Evolutionary conservation across 2,329 filamentous ascomycete genomes (phyloP), one percentile per base, ranked within the genome.

Genomic region (Neocucurbitaria cava): DNA sequence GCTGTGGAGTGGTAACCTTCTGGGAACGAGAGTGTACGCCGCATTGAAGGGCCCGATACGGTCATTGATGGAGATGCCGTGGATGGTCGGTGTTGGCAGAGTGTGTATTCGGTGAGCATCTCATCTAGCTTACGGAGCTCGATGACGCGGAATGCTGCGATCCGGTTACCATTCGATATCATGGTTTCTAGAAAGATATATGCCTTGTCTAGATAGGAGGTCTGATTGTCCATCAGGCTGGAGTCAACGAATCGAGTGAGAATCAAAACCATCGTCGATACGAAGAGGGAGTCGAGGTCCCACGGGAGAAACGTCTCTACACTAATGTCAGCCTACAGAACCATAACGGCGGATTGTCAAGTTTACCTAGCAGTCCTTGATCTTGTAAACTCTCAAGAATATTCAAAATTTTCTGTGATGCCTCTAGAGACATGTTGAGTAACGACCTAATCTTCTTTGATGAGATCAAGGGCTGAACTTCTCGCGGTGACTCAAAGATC

Each of bases 251-350:
- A 65, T 9, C 61, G 58, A 11, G 70, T 76, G 1, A 82, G 59
- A 0, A 81, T 60, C 0, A 82, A 67, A 10, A 78, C 72, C n/a
- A 80, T 70, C 1, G 75, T 77, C 0, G 80, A 79, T 0, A 79
- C 74, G 13, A 79, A 81, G 0, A 79, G 64, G 0, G 78, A 70
- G 38, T 82, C 80, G 0, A 82, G 71, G 51, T 82, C 79, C 46
- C 81, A 81, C 0, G 80, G 79, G 0, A 83, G 73, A 53, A 83
- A 83, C 0, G 76, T 79, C 64, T 82, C 80, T 82, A 13, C 8
- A 2, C n/a, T 9, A 3, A 3, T 0, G 17, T 47, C 38, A 61
- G 59, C 8, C 15, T 26, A 33, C 52, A 41, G 20, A n/a, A n/a
- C n/a, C n/a, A n/a, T n/a, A n/a, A n/a, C n/a, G n/a, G n/a, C n/a